A percentile compares a stretch with the other conserved stretches of the same genome.
Conservation (phyloP, 768 basidiomycete genomes). For the Boletus rufocinnamomeus region DNA sequence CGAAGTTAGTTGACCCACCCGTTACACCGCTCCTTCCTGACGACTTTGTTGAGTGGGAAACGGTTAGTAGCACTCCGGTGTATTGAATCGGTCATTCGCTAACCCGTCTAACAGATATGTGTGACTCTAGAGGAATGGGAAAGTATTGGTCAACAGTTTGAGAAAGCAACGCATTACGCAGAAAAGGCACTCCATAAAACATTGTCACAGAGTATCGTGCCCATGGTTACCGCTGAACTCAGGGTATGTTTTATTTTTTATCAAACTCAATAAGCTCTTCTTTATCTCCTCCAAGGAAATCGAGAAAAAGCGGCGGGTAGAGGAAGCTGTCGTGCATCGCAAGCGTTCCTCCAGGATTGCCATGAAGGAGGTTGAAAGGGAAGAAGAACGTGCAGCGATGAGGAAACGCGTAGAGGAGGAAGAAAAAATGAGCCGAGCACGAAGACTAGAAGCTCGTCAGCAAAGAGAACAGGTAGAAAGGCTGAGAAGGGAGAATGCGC, state of each 20-base stretch:
- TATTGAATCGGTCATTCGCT: not conserved
- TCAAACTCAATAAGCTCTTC: not conserved
- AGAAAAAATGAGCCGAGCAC: constrained; percentile 65
- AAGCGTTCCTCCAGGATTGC: constrained; percentile 92
- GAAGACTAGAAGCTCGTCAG: constrained; percentile 55
- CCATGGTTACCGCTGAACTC: constrained; percentile 66
- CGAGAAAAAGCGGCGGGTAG: constrained; percentile 60
- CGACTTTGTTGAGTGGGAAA: constrained; percentile 88
- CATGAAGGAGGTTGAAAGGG: constrained; percentile 74
- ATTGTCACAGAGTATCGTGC: constrained; percentile 66
- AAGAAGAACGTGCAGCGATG: constrained; percentile 66
- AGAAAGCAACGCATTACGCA: constrained; percentile 71
- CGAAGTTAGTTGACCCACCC: not conserved
- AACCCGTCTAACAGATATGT: constrained; percentile 60
- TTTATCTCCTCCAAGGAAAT: constrained; percentile 49
- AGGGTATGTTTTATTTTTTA: constrained; percentile 43
- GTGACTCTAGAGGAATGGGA: constrained; percentile 87
- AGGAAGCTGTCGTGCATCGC: constrained; percentile 78
- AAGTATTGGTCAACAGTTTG: constrained; percentile 71
- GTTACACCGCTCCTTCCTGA: constrained; percentile 36
- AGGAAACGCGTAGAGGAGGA: constrained; percentile 63
- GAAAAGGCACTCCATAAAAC: constrained; percentile 79
- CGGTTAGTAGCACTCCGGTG: constrained; percentile 49
- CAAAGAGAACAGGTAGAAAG: constrained; percentile 60
- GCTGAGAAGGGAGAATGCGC: constrained; percentile 54